Conservation (phyloP, 2,329 filamentous ascomycete genomes). For the Colletotrichum shisoi region DNA sequence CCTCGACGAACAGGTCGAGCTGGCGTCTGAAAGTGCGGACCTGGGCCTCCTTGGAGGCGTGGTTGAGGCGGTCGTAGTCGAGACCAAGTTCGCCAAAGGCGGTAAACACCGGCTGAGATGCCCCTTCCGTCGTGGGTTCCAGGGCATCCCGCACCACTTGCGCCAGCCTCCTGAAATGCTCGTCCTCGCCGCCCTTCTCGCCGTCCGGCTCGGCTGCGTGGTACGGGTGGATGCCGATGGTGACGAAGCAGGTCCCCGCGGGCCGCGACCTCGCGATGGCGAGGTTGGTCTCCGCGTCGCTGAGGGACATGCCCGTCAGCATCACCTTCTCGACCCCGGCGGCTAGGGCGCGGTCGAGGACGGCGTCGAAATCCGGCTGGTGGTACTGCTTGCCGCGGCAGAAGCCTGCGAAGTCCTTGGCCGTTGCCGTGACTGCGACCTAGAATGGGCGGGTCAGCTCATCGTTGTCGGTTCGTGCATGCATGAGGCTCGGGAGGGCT, state of each 20-base stretch:
- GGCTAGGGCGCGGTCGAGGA: conserved; percentile 53
- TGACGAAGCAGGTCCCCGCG: conserved; percentile 51
- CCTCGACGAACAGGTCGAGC: conserved; percentile 50
- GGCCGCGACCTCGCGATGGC: conserved; percentile 45
- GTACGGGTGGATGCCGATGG: conserved; percentile 61
- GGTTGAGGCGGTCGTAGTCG: conserved; percentile 58
- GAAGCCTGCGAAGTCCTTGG: conserved; percentile 58
- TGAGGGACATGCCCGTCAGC: conserved; percentile 51
- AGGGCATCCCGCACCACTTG: conserved; percentile 42
- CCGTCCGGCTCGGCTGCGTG: conserved; percentile 55
- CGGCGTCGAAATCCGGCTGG: conserved; percentile 53
- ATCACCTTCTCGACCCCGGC: conserved; percentile 55
- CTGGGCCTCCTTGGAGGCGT: conserved; percentile 54
- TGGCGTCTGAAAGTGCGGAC: conserved; percentile 52
- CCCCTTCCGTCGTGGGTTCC: neutral
- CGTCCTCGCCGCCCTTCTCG: conserved; percentile 40
- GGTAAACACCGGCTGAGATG: conserved; percentile 46
- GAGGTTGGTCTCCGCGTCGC: conserved; percentile 45
- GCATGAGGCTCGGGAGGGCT: neutral
- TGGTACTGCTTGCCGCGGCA: conserved; percentile 61
- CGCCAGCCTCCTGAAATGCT: conserved; percentile 43
- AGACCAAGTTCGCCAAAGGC: conserved; percentile 61
- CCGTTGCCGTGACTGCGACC: conserved; percentile 52
- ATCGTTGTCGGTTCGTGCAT: neutral
- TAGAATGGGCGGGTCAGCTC: conserved; percentile 25